Base-by-base conservation (phyloP, 257 asterid species). In the Solanum clarkiae region DNA sequence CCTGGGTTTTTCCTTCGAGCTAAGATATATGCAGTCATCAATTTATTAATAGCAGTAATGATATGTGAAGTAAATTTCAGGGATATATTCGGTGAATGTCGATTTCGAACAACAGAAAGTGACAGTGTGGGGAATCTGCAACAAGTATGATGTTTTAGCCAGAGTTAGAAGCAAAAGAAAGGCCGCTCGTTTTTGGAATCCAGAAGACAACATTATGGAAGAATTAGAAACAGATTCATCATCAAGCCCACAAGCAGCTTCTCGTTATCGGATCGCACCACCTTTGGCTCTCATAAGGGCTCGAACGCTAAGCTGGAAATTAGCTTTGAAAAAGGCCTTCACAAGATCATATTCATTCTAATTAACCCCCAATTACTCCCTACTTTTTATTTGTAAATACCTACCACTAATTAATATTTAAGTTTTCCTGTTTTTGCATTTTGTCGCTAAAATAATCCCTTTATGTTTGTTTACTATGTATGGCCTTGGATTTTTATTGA, bases 81-180 rank as follows among this genome's bases (percentile, higher is more conserved):
- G 99, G 3, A 95, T 95, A 87, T 93, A 94, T 81, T 93, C 97
- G 0, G 94, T 93, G 9, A 92, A 90, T 10, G 97, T 93, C 80
- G 92, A 93, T 82, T 93, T 77, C 47, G 60, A 86, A 29, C 87
- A 90, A 83, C 98, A 94, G 57, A 92, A 92, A 57, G 98, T 96
- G 87, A 93, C 92, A 0, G 98, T 95, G 1, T 95, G 98, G 99
- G 98, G 99, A 66, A 96, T 96, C 71, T 96, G 98, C 89, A 93
- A 96, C 91, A 94, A 93, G 72, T 26, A 74, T 45, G 97, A 92
- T 40, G 91, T 95, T 14, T 83, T 95, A n/a, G 8, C 80, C 8
- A 86, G 20, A 10, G 90, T 93, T 26, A 87, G 84, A 87, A 89
- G n/a, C 42, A 96, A 93, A 89, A 90, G 98, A 42, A 96, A 88